A percentile compares a stretch with the other conserved stretches of the same genome.
These are phyloP conservation scores for Calonectria multiphialidica DNA, from an alignment of 2,329 filamentous ascomycete species.

Conservation along the genomic window DNA sequence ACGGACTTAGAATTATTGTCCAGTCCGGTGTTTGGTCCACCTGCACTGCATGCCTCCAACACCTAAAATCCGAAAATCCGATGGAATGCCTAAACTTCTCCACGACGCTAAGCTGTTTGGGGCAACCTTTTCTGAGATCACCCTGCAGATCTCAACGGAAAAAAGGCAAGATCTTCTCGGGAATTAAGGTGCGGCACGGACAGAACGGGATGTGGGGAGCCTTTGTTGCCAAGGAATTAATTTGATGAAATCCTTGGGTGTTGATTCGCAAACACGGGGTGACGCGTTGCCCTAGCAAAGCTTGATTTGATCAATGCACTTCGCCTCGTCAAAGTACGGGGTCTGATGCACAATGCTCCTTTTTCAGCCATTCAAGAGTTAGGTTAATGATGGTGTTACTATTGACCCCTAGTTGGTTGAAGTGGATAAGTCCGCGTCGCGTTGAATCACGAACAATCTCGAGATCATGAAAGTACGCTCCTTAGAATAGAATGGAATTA, in stretches of 20 bases:
- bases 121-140: neutral
- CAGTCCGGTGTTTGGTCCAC: too few species aligned
- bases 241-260: neutral
- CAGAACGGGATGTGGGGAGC: neutral
- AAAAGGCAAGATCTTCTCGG: neutral
- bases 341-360: too few species aligned
- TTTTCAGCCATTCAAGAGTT: too few species aligned
- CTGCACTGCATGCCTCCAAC: too few species aligned
- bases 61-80: neutral
- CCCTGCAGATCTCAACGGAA: neutral
- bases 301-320: neutral
- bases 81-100: neutral
- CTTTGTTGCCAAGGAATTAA: neutral
- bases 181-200: neutral
- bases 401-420: too few species aligned
- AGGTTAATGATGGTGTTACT: too few species aligned
- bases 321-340: too few species aligned
- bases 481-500: too few species aligned
- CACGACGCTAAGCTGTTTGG: neutral
- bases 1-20: too few species aligned
- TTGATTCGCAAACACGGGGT: neutral
- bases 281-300: neutral
- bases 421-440: too few species aligned
- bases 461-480: too few species aligned
- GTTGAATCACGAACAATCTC: too few species aligned